Evolutionary conservation across 108 stramenopile species (phyloP), one percentile per base, ranked within the genome.

Genomic region (Skeletonema menzelii): DNA sequence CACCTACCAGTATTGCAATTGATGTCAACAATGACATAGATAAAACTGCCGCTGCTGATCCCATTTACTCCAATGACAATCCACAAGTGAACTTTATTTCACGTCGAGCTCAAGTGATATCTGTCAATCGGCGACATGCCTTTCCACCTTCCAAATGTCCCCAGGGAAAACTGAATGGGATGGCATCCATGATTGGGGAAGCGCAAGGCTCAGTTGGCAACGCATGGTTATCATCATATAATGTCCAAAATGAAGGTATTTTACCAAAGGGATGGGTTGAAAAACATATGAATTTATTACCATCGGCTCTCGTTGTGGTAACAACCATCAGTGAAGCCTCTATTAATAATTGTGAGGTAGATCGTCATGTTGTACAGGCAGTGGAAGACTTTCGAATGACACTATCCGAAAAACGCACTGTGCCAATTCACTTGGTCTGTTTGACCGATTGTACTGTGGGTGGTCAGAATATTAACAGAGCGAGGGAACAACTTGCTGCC

Each of bases 111-210:
- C 59, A 85, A 12, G 76, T 94, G 49, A 68, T 88, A 17, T 78
- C 90, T 0, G 76, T 88, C 6, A 75, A 76, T 10, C 40, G 69
- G 1, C 60, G 85, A 24, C 88, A 94, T 66, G 88, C 87, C 15
- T 91, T 94, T 65, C 93, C 93, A 19, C 90, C 90, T 19, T 88
- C 85, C 65, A 90, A 89, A 57, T 88, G 88, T 67, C 87, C 90
- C 11, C 63, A 69, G 22, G 90, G 93, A 13, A 65, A 76, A 35
- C 31, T 71, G 28, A 85, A 87, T 70, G 70, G 79, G 13, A 26
- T 42, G 22, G 7, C 65, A 56, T 58, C 49, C 53, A 62, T 76
- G 46, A 57, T 56, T 57, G 66, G 61, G 37, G 55, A 22, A 24
- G 37, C 13, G 22, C 76, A 56, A 8, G 56, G 35, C 26, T 34